Percentiles rank a stretch among this genome's conserved stretches.
These are phyloP conservation scores for Diophrys appendiculata DNA, from an alignment of 73 alveolate species.

Conservation along the genomic window DNA sequence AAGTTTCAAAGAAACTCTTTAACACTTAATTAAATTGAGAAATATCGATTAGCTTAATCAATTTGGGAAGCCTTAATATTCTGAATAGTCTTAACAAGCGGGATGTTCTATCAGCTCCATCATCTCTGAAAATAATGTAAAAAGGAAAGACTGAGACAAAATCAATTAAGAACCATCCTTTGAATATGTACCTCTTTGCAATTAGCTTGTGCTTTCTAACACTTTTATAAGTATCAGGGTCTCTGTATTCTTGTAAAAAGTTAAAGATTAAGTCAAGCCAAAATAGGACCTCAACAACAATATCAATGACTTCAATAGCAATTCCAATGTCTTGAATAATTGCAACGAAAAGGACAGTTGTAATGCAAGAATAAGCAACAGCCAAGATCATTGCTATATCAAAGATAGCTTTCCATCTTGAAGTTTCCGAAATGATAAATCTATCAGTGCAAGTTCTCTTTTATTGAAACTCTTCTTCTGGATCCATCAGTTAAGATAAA, in stretches of 20 bases:
- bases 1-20: constrained; percentile 72
- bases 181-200: constrained; percentile 73
- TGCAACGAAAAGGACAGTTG: constrained; percentile 53
- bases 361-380: constrained; percentile 61
- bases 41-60: constrained; percentile 78
- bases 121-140: constrained; percentile 54
- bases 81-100: constrained; percentile 64
- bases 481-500: neutral
- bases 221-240: constrained; percentile 81
- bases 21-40: constrained; percentile 79
- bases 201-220: constrained; percentile 74
- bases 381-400: constrained; percentile 48
- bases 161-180: constrained; percentile 88
- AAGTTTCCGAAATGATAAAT: constrained; percentile 38
- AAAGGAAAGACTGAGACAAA: constrained; percentile 82
- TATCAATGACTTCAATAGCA: constrained; percentile 12
- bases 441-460: constrained; percentile 23
- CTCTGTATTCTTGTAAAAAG: constrained; percentile 83
- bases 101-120: constrained; percentile 46
- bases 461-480: constrained; percentile 3
- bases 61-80: constrained; percentile 80
- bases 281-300: constrained; percentile 48
- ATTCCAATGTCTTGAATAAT: constrained; percentile 22
- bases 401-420: constrained; percentile 59
- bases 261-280: constrained; percentile 53